Percentiles rank a stretch among this genome's conserved stretches.
Evolutionary conservation across 2,329 filamentous ascomycete genomes (phyloP).

Genomic region (Zymoseptoria pseudotritici): DNA sequence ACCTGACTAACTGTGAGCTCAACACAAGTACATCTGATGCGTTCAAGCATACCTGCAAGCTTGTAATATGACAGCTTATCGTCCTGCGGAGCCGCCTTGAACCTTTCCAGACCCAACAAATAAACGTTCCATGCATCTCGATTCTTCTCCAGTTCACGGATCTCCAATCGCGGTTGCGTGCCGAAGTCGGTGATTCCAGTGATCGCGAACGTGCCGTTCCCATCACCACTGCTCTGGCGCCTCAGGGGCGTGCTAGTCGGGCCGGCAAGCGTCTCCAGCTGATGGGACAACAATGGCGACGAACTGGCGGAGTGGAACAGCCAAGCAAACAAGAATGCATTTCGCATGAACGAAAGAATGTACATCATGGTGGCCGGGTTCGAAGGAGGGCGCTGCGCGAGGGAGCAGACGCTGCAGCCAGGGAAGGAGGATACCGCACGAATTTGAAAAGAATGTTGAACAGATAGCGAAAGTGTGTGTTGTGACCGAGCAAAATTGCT

Average conservation of each 20-base stretch:
- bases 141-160: slow-evolving; percentile 57
- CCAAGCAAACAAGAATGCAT: neutral
- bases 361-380: neutral
- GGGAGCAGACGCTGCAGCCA: neutral
- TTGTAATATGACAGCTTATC: slow-evolving; percentile 68
- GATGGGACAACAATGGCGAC: neutral
- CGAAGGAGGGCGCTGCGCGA: neutral
- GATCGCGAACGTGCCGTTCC: slow-evolving; percentile 17
- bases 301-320: neutral
- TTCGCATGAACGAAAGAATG: neutral
- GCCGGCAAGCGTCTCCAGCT: neutral
- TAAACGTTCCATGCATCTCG: slow-evolving; percentile 68
- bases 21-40: neutral
- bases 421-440: neutral
- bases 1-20: slow-evolving; percentile 41
- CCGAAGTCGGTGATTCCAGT: slow-evolving; percentile 27
- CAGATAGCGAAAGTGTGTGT: neutral
- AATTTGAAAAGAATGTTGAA: neutral
- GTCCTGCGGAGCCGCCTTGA: slow-evolving; percentile 60
- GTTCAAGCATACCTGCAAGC: slow-evolving; percentile 54
- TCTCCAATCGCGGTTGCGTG: slow-evolving; percentile 51
- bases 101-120: slow-evolving; percentile 62
- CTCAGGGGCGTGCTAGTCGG: neutral
- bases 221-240: neutral
- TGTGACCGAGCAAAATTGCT: neutral